A percentile compares a stretch with the other conserved stretches of the same genome.
These are phyloP conservation scores for Furcasterigmium sp. DNA, from an alignment of 2,329 filamentous ascomycete species.

Conservation along the genomic window DNA sequence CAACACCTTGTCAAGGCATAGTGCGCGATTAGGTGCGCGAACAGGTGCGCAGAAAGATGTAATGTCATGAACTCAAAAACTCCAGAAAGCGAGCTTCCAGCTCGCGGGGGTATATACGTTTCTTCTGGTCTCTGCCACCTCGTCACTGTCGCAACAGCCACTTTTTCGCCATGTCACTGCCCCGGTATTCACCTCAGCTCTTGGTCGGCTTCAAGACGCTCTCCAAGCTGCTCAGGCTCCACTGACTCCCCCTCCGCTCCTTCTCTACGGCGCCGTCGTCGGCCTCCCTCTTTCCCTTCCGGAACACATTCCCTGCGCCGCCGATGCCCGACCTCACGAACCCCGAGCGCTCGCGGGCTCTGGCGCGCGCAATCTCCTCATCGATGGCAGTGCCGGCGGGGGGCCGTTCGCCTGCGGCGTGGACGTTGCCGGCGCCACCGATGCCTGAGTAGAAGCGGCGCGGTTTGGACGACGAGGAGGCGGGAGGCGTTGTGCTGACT, in stretches of 20 bases:
- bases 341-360: conserved; percentile 12
- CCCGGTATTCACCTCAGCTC: not conserved
- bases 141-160: not conserved
- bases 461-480: conserved; percentile 27
- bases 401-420: conserved; percentile 43
- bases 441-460: conserved; percentile 60
- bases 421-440: conserved; percentile 65
- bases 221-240: conserved; percentile 30
- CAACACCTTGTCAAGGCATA: no score
- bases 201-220: conserved; percentile 10
- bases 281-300: conserved; percentile 45
- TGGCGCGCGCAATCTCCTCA: conserved; percentile 12
- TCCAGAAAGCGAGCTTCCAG: no score
- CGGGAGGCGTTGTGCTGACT: conserved; percentile 39
- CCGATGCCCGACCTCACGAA: conserved; percentile 9
- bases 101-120: no score
- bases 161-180: no score
- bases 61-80: no score
- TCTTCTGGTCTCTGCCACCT: no score
- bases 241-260: conserved; percentile 13
- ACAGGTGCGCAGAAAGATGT: no score
- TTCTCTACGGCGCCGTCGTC: not conserved
- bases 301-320: conserved; percentile 57
- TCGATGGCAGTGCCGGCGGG: conserved; percentile 11
- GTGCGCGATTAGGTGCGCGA: no score